These are phyloP conservation scores for Plantago elongata DNA, from an alignment of 257 asterid genomes.

Conservation along the genomic window DNA sequence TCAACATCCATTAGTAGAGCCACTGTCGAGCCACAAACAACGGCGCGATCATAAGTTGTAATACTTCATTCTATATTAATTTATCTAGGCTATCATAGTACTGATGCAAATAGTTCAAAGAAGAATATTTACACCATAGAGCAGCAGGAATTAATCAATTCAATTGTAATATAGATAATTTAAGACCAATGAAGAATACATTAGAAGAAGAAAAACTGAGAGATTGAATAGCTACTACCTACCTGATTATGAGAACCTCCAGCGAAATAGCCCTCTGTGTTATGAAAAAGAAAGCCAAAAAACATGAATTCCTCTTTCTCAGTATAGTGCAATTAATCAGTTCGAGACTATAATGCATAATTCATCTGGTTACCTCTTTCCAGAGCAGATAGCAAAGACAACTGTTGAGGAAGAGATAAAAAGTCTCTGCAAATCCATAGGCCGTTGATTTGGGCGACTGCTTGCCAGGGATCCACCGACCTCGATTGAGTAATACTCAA, in stretches of 20 bases:
- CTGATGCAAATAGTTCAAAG: too few relatives aligned
- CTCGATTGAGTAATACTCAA: slow-evolving; percentile 14
- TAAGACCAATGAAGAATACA: too few relatives aligned
- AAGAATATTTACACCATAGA: too few relatives aligned
- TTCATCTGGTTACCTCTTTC: slow-evolving; percentile 36
- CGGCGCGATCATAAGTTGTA: too few relatives aligned
- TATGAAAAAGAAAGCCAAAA: slow-evolving; percentile 18
- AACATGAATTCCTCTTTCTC: slow-evolving; percentile 12
- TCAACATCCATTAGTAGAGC: background rate
- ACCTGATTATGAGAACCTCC: slow-evolving; percentile 77
- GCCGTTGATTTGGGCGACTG: slow-evolving; percentile 57
- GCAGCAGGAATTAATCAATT: too few relatives aligned
- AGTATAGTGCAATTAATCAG: background rate
- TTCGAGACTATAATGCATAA: background rate
- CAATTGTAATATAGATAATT: too few relatives aligned
- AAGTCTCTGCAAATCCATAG: slow-evolving; percentile 70
- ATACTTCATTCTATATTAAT: too few relatives aligned
- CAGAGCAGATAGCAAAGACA: slow-evolving; percentile 54
- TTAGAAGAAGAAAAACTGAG: too few relatives aligned
- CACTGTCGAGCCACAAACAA: background rate
- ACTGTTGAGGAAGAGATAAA: slow-evolving; percentile 55
- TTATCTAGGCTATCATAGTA: too few relatives aligned
- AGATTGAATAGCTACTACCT: too few relatives aligned
- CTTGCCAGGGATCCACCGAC: slow-evolving; percentile 61
- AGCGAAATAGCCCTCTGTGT: slow-evolving; percentile 77